Evolutionary conservation across 805 yeast genomes (phyloP).

Genomic region (Barnettozyma pratensis): DNA sequence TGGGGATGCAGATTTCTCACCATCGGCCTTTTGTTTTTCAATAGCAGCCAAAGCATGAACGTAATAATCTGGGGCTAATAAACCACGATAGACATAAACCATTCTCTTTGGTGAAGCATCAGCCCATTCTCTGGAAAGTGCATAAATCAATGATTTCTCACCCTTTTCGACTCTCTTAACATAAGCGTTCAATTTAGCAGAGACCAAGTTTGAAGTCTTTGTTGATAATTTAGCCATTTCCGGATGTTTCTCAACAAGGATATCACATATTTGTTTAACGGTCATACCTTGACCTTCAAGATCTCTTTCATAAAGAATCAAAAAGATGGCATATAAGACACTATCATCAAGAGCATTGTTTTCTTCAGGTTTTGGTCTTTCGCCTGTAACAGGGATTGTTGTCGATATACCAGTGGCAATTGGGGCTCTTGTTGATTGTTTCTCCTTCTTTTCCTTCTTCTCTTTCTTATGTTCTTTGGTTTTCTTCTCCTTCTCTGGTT

Average conservation of each 20-base stretch:
- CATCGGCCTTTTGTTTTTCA: slow-evolving; percentile 39
- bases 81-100: slow-evolving; percentile 83
- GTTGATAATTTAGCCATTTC: slow-evolving; percentile 79
- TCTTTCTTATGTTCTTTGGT: slow-evolving; percentile 19
- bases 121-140: slow-evolving; percentile 84
- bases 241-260: slow-evolving; percentile 67
- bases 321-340: slow-evolving; percentile 70
- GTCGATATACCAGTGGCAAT: slow-evolving; percentile 69
- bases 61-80: slow-evolving; percentile 70
- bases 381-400: slow-evolving; percentile 76
- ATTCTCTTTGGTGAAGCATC: slow-evolving; percentile 85
- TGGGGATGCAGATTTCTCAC: slow-evolving; percentile 3
- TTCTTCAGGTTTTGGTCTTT: slow-evolving; percentile 64
- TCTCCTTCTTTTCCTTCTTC: slow-evolving; percentile 19
- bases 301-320: slow-evolving; percentile 65
- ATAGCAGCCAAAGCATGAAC: slow-evolving; percentile 63
- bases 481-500: slow-evolving; percentile 3
- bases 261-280: slow-evolving; percentile 83
- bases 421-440: slow-evolving; percentile 23
- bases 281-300: slow-evolving; percentile 75
- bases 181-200: slow-evolving; percentile 80
- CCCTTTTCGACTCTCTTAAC: slow-evolving; percentile 84
- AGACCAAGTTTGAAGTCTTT: slow-evolving; percentile 73
- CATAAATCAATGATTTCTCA: slow-evolving; percentile 65
- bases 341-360: slow-evolving; percentile 65